phyloP scores from a whole-genome alignment of 345 rosid species.

The Salix viminalis region DNA sequence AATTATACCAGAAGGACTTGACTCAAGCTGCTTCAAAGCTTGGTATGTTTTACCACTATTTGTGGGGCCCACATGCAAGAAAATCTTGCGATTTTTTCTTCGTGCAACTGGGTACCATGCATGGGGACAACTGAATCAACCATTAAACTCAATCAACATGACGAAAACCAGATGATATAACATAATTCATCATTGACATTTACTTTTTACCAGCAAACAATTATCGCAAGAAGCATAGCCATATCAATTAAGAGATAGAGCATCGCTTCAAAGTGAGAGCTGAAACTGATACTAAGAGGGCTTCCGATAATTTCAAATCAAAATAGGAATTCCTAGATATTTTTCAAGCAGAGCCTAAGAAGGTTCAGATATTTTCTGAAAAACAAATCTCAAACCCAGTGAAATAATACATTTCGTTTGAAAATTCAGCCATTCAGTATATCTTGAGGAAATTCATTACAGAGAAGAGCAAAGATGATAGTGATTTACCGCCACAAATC shows the following conservation, averaged over 20 bases:
- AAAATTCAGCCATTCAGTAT: background rate
- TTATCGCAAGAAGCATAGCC: background rate
- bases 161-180: background rate
- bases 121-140: conserved; percentile 60
- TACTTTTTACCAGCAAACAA: background rate
- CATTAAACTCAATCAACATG: conserved; percentile 5
- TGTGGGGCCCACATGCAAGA: conserved; percentile 90
- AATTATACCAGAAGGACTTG: conserved; percentile 71
- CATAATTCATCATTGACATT: background rate
- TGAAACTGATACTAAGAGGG: background rate
- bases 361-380: too few relatives aligned
- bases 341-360: too few relatives aligned
- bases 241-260: background rate
- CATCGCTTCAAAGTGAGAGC: background rate
- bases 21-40: conserved; percentile 70
- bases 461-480: too few relatives aligned
- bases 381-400: too few relatives aligned
- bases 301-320: background rate
- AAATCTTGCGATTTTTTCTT: conserved; percentile 67
- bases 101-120: conserved; percentile 85
- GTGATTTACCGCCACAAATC: background rate
- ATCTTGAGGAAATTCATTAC: background rate
- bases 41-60: conserved; percentile 89
- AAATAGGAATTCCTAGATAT: background rate
- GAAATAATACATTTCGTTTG: too few relatives aligned